These are phyloP conservation scores for Phytopythium vexans DNA, from an alignment of 352 stramenopile genomes.

Conservation along the genomic window DNA sequence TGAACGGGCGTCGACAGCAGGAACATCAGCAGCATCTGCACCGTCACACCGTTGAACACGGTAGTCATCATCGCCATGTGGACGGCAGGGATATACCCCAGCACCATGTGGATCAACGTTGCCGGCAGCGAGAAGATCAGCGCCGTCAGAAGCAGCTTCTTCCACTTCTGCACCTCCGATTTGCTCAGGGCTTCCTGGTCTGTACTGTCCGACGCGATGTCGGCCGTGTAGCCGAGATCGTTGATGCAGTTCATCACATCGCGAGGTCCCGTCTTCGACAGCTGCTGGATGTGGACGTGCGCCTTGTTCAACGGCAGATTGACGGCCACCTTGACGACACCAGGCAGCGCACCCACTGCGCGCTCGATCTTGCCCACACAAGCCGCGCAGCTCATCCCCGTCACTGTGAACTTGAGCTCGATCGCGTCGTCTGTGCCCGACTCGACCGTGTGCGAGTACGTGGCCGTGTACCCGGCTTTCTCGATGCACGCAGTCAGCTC, in stretches of 20 bases:
- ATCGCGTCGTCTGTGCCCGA: slow-evolving; percentile 74
- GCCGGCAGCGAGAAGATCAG: slow-evolving; percentile 83
- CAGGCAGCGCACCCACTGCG: slow-evolving; percentile 54
- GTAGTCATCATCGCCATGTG: slow-evolving; percentile 69
- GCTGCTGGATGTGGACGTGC: slow-evolving; percentile 77
- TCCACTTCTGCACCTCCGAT: slow-evolving; percentile 77
- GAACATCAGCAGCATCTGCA: slow-evolving; percentile 85
- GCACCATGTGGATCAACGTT: slow-evolving; percentile 86
- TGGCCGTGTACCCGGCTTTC: slow-evolving; percentile 74
- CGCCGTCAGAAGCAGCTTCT: slow-evolving; percentile 59
- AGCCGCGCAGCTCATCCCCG: slow-evolving; percentile 56
- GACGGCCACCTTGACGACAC: slow-evolving; percentile 72
- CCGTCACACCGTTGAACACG: slow-evolving; percentile 71
- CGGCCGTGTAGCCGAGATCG: slow-evolving; percentile 50
- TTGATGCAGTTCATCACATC: slow-evolving; percentile 73
- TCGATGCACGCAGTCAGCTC: slow-evolving; percentile 60
- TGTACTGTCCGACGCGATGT: slow-evolving; percentile 48
- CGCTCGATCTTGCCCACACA: slow-evolving; percentile 70
- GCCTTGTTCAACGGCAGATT: slow-evolving; percentile 63
- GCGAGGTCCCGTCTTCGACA: slow-evolving; percentile 67
- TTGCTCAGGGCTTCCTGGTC: slow-evolving; percentile 67
- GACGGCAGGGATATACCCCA: slow-evolving; percentile 70
- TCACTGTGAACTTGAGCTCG: slow-evolving; percentile 76
- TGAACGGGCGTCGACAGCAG: slow-evolving; percentile 80
- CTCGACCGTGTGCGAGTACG: slow-evolving; percentile 75